Base-by-base conservation (phyloP, 805 yeast species). In the Candida golubevii region DNA sequence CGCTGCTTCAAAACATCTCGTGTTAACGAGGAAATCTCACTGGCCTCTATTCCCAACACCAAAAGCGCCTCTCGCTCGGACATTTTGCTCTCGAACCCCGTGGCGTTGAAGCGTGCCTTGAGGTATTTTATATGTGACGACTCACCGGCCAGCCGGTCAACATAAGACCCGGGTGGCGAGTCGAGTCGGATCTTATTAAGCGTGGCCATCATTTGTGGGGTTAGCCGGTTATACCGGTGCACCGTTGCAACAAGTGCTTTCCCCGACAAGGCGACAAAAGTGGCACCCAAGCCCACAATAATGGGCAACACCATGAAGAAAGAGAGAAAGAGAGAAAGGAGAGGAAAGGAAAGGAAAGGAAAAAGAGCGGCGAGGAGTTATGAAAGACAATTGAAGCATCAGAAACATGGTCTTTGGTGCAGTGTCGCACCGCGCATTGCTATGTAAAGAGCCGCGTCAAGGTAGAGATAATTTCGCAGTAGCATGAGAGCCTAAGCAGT, bases 21-120 rank as follows among this genome's bases (percentile, higher is more conserved):
- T 26, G 61, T 57, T 27, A 68, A 49, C 13, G 40, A 27, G 23
- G 56, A 33, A 34, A 71, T 71, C 31, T 69, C 74, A 36, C 59
- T 60, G 8, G 70, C 72, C 42, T 68, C 68, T 7, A 71, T 69
- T 1, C 76, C 76, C 53, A 71, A 47, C 2, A 69, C 56, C 29
- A 61, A 49, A 9, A 71, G 56, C 7, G 76, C 76, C 48, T 71
- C 76, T 41, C 63, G 63, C 45, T 71, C 76, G 1, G 74, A 67
- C 74, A 71, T 70, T 32, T 62, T 64, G 26, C 53, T 55, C 13
- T 49, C 52, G 38, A 71, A 71, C 2, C 71, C 70, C 9, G 56
- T 43, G 35, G 50, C 51, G 11, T 59, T 53, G 39, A 55, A 60
- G 7, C 55, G 49, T 6, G 51, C 41, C 14, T 50, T 49, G 23